Evolutionary conservation across 331 rosid species (phyloP).

Genomic region (Ulmus americana): DNA sequence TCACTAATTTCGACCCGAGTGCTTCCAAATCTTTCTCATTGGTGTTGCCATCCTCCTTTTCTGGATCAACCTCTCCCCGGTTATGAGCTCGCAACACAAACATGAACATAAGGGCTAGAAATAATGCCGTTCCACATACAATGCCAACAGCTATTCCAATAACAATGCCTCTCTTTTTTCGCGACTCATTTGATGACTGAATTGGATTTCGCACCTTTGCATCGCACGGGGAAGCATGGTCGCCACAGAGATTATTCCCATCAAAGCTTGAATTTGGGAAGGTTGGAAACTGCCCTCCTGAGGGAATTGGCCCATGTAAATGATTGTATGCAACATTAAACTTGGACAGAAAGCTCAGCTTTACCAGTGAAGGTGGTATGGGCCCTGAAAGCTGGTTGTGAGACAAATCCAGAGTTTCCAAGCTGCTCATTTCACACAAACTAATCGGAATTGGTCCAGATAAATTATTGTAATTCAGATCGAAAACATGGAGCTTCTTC

Average conservation of each 20-base stretch:
- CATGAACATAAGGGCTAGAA: conserved; percentile 22
- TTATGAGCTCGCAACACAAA: conserved; percentile 22
- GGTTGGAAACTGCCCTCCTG: conserved; percentile 25
- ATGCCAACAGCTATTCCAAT: conserved; percentile 31
- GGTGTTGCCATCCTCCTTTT: conserved; percentile 22
- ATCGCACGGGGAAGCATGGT: conserved; percentile 5
- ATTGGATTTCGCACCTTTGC: neutral
- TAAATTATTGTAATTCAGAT: conserved; percentile 15
- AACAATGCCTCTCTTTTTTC: conserved; percentile 14
- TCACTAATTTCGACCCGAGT: conserved; percentile 28
- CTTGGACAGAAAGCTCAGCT: conserved; percentile 29
- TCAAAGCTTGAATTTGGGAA: conserved; percentile 32
- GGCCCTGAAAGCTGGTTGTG: conserved; percentile 25
- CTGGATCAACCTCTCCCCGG: conserved; percentile 35
- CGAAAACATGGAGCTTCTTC: conserved; percentile 21
- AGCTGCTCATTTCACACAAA: conserved; percentile 25
- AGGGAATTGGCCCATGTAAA: conserved; percentile 23
- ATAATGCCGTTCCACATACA: conserved; percentile 16
- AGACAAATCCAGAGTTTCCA: conserved; percentile 30
- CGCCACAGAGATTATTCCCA: conserved; percentile 20
- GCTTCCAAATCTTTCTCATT: conserved; percentile 24
- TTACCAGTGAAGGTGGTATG: conserved; percentile 22
- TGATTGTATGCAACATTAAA: conserved; percentile 29
- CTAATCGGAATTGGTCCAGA: conserved; percentile 23
- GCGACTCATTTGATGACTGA: neutral